Evolutionary conservation across 257 asterid genomes (phyloP).

Genomic region (Mentha longifolia): DNA sequence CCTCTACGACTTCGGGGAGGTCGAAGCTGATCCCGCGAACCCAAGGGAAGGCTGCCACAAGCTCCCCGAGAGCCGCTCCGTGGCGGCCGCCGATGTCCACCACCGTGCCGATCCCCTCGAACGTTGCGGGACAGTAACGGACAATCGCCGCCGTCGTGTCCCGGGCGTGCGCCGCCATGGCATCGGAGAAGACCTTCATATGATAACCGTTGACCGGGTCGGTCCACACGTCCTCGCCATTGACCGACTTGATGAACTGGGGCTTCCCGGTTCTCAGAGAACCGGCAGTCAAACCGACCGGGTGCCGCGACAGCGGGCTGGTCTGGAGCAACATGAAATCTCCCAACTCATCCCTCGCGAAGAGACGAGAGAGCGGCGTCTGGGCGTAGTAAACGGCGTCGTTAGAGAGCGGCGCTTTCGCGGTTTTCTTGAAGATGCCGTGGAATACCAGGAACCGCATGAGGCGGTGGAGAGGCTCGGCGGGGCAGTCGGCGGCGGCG

Average conservation of each 20-base stretch:
- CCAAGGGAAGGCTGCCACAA: slow-evolving; percentile 52
- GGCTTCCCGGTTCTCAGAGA: slow-evolving; percentile 22
- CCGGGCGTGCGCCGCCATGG: slow-evolving; percentile 52
- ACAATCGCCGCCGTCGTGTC: slow-evolving; percentile 32
- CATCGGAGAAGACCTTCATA: slow-evolving; percentile 44
- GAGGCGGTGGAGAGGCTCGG: slow-evolving; percentile 23
- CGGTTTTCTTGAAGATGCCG: slow-evolving; percentile 18
- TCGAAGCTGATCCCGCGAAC: slow-evolving; percentile 46
- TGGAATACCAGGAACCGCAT: slow-evolving; percentile 24
- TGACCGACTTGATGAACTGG: slow-evolving; percentile 21
- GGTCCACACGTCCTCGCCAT: slow-evolving; percentile 43
- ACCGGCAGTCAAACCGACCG: slow-evolving; percentile 29
- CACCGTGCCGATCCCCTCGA: slow-evolving; percentile 43
- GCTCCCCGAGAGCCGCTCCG: slow-evolving; percentile 43
- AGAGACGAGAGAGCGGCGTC: slow-evolving; percentile 27
- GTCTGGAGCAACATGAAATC: slow-evolving; percentile 11
- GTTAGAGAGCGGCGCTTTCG: not conserved
- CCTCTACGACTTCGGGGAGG: slow-evolving; percentile 53
- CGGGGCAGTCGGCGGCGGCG: slow-evolving; percentile 15
- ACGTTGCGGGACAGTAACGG: slow-evolving; percentile 33
- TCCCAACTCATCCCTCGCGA: not conserved
- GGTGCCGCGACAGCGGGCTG: not conserved
- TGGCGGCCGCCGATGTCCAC: slow-evolving; percentile 75
- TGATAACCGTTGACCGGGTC: slow-evolving; percentile 8
- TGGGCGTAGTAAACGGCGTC: slow-evolving; percentile 13